Base-by-base conservation (phyloP, 495 filamentous ascomycete species). In the Hyphodiscus hymeniophilus region DNA sequence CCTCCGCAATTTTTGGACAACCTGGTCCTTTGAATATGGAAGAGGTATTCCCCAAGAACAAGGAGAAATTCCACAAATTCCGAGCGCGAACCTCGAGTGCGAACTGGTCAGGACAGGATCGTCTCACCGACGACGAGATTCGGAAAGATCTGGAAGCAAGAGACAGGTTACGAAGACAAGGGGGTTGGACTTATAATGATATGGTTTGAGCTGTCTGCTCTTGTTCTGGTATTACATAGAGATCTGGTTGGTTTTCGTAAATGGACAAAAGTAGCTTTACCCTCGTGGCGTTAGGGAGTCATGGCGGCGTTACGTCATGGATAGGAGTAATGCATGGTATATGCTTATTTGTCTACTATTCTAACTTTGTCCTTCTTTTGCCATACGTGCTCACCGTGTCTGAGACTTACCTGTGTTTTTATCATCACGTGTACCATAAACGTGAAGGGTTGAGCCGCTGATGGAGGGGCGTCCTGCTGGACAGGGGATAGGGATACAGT, bases 11-110 rank as follows among this genome's bases (percentile, higher is more conserved):
- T 28, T 99, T 99, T 59, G 92, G 92, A 1, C 84, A 87, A 2
- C 85, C 92, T 38, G 82, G 75, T 11, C 84, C 85, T 28, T 75
- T 96, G 59, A 81, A 85, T 51, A 86, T 99, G 76, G 92, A 99
- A 59, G 89, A 96, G 56, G 87, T 95, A 36, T 99, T 99, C 69
- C 55, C 43, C 34, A 75, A 79, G 50, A 85, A 81, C 61, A 86
- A 86, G 60, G 85, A 86, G 44, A 74, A 85, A 51, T 78, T 83
- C 64, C 82, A 86, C 66, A 82, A 84, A 62, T 97, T 94, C 70
- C 75, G 94, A 20, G 80, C 82, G 22, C 71, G 92, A 18, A 95
- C 89, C 26, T 92, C 85, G 53, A 94, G 88, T 62, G 94, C 92
- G 7, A 92, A 94, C 63, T 99, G 92, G 92, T 78, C 71, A 54